Evolutionary conservation across 768 basidiomycete genomes (phyloP).

Genomic region (Antrodiella citrinella): DNA sequence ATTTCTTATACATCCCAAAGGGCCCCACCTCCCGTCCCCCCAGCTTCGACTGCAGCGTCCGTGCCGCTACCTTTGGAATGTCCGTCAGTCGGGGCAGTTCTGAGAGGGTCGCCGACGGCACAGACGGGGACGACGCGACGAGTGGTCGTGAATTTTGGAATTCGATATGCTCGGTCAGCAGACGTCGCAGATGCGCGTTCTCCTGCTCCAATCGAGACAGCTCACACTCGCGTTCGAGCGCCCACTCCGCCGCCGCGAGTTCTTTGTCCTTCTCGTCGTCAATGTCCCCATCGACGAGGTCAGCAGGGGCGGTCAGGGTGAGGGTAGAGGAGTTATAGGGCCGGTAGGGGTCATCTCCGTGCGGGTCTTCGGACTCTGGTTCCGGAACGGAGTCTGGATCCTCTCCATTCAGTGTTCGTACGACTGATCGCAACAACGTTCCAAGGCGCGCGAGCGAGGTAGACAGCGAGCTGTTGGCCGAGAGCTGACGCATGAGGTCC

Average conservation of each 20-base stretch:
- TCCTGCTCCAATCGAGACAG: conserved; percentile 81
- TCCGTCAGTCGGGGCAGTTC: conserved; percentile 6
- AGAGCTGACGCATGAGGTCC: conserved; percentile 48
- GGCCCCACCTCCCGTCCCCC: conserved; percentile 10
- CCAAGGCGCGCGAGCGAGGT: conserved; percentile 66
- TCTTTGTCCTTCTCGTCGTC: conserved; percentile 20
- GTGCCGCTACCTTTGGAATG: conserved; percentile 2
- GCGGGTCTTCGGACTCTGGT: background rate
- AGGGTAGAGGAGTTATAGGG: background rate
- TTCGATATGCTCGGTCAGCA: conserved; percentile 34
- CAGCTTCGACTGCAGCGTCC: conserved; percentile 4
- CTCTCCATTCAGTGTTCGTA: conserved; percentile 68
- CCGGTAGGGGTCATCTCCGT: background rate
- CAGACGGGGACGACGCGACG: conserved; percentile 1
- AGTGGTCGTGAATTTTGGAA: conserved; percentile 9
- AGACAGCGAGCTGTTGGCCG: conserved; percentile 56
- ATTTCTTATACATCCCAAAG: conserved; percentile 12
- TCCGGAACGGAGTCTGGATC: conserved; percentile 23
- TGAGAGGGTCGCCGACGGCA: background rate
- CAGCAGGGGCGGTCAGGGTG: background rate
- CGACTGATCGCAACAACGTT: conserved; percentile 54
- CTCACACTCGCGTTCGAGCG: conserved; percentile 87
- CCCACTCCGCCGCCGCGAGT: conserved; percentile 52
- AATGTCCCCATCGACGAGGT: conserved; percentile 8
- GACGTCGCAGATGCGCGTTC: conserved; percentile 69